phyloP scores from a whole-genome alignment of 163 green algal genomes.

The Prototheca cutis region DNA sequence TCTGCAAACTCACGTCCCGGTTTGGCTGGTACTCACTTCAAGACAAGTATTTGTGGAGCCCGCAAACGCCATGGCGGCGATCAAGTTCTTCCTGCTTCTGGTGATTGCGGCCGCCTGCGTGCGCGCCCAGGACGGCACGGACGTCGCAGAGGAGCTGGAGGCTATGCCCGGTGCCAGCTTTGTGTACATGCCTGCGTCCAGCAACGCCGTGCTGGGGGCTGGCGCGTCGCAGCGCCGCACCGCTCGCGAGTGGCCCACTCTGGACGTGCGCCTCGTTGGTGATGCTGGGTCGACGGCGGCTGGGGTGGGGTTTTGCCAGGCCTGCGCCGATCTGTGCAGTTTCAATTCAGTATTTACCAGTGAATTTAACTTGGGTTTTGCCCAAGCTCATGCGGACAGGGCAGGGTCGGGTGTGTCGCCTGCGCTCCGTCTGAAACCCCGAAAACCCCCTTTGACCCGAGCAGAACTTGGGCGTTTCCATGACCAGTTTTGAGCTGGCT shows the following conservation, averaged over 20 bases:
- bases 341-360: no score
- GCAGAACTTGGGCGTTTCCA: conserved; percentile 13
- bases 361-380: no score
- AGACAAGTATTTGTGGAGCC: no score
- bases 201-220: not conserved
- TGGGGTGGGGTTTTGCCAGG: no score
- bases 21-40: no score
- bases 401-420: no score
- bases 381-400: no score
- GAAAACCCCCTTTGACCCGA: no score
- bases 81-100: conserved; percentile 4
- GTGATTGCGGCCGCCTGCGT: not conserved
- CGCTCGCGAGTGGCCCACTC: conserved; percentile 1
- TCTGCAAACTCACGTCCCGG: no score
- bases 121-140: not conserved
- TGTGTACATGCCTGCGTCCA: conserved; percentile 1
- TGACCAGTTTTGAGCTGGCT: conserved; percentile 12
- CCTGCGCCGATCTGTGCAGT: no score
- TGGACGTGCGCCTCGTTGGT: not conserved
- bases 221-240: conserved; percentile 3
- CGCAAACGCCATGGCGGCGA: not conserved
- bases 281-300: no score
- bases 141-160: not conserved
- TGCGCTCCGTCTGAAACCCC: no score
- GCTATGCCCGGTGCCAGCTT: conserved; percentile 1